Percentiles rank a stretch among this genome's conserved stretches.
These are phyloP conservation scores for Penicillium argentinense DNA, from an alignment of 495 filamentous ascomycete species.

Conservation along the genomic window DNA sequence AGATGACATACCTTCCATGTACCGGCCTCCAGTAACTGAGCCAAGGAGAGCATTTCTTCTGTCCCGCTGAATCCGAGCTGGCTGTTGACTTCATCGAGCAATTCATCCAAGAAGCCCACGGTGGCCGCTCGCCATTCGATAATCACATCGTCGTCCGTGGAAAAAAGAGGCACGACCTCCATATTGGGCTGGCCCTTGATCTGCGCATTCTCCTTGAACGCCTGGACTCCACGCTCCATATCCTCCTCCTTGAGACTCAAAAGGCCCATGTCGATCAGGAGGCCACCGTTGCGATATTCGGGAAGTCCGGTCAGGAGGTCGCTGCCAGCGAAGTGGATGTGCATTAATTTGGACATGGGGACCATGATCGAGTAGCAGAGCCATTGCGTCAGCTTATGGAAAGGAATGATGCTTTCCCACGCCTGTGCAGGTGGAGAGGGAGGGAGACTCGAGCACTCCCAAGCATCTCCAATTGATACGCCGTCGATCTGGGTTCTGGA, in stretches of 20 bases:
- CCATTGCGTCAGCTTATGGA: constrained; percentile 78
- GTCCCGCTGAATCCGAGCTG: constrained; percentile 52
- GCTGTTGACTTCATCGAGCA: constrained; percentile 61
- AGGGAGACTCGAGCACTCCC: constrained; percentile 85
- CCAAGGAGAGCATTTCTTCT: constrained; percentile 54
- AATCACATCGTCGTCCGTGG: constrained; percentile 65
- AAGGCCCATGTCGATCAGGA: constrained; percentile 66
- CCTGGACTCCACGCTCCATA: constrained; percentile 60
- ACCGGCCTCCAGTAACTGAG: constrained; percentile 70
- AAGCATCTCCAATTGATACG: constrained; percentile 88
- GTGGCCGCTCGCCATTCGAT: constrained; percentile 70
- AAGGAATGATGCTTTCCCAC: constrained; percentile 93
- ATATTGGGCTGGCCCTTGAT: constrained; percentile 72
- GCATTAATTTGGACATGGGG: constrained; percentile 63
- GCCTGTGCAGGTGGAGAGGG: constrained; percentile 65
- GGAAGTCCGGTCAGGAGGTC: constrained; percentile 67
- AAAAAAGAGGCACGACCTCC: constrained; percentile 66
- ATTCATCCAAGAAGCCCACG: constrained; percentile 64
- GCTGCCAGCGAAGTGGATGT: constrained; percentile 61
- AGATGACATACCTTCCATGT: constrained; percentile 77
- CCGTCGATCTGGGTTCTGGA: constrained; percentile 88
- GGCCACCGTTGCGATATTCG: constrained; percentile 69
- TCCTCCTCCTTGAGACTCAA: constrained; percentile 60
- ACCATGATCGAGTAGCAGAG: constrained; percentile 72
- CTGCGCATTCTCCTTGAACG: constrained; percentile 71